Conservation (phyloP, 495 filamentous ascomycete genomes). For the Cercophora samala region DNA sequence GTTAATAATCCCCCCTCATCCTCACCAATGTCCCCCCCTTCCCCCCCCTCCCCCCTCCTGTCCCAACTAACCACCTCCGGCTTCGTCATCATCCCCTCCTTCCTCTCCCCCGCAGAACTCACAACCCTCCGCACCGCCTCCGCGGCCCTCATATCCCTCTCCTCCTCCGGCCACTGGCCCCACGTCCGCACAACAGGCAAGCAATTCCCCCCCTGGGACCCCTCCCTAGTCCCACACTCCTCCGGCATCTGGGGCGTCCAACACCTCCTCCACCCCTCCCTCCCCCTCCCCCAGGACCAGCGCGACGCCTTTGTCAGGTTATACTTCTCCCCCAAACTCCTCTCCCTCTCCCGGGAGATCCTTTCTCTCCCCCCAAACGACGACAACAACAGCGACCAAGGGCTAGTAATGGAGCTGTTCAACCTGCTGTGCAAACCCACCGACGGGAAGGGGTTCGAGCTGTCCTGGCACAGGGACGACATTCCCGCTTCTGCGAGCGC, state of each 20-base stretch:
- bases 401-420: slow-evolving; percentile 73
- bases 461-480: slow-evolving; percentile 79
- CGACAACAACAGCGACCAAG: slow-evolving; percentile 8
- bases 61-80: slow-evolving; percentile 32
- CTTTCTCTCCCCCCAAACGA: slow-evolving; percentile 4
- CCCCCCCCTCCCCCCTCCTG: slow-evolving; percentile 20
- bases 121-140: slow-evolving; percentile 53
- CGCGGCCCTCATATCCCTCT: slow-evolving; percentile 49
- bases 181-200: slow-evolving; percentile 78
- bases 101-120: slow-evolving; percentile 32
- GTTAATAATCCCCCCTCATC: not conserved
- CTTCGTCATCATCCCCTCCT: slow-evolving; percentile 38
- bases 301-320: slow-evolving; percentile 52
- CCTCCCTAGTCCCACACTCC: slow-evolving; percentile 17
- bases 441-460: slow-evolving; percentile 58
- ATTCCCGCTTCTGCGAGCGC: slow-evolving; percentile 55
- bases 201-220: slow-evolving; percentile 79
- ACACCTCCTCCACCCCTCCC: slow-evolving; percentile 70
- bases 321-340: slow-evolving; percentile 64
- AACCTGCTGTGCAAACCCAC: slow-evolving; percentile 63
- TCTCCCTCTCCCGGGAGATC: slow-evolving; percentile 24
- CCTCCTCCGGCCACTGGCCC: slow-evolving; percentile 65
- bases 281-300: slow-evolving; percentile 41
- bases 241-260: slow-evolving; percentile 83
- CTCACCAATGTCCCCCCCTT: not conserved